A percentile compares a stretch with the other conserved stretches of the same genome.
Conservation (phyloP, 768 basidiomycete species). For the Boletus insuetus region DNA sequence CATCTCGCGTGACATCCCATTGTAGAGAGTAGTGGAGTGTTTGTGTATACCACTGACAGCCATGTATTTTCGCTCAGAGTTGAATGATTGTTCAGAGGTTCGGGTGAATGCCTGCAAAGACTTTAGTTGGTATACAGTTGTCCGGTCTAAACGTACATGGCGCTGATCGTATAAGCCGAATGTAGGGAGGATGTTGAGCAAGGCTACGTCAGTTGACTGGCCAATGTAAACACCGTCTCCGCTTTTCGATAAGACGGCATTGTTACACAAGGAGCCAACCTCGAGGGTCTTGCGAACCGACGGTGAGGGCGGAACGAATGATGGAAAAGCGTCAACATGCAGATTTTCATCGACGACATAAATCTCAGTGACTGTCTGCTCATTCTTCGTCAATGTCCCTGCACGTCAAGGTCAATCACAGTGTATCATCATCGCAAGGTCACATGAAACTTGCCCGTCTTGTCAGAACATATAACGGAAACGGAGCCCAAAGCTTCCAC, state of each 20-base stretch:
- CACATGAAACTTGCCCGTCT: conserved; percentile 62
- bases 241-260: conserved; percentile 61
- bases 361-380: conserved; percentile 88
- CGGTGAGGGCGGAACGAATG: conserved; percentile 49
- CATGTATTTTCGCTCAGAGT: conserved; percentile 93
- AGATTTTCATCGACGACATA: conserved; percentile 85
- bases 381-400: conserved; percentile 93
- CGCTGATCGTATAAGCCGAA: conserved; percentile 72
- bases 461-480: conserved; percentile 97
- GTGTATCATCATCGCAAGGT: neutral
- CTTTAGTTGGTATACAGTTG: conserved; percentile 2
- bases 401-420: conserved; percentile 1
- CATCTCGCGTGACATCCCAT: conserved; percentile 55
- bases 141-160: conserved; percentile 43
- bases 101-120: conserved; percentile 59
- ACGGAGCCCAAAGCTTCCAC: conserved; percentile 93
- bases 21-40: conserved; percentile 27
- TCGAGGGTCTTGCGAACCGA: conserved; percentile 75
- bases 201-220: conserved; percentile 90
- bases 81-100: conserved; percentile 83
- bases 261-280: conserved; percentile 89
- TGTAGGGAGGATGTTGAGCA: conserved; percentile 72
- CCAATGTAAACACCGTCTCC: conserved; percentile 76
- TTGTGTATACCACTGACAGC: conserved; percentile 75
- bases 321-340: conserved; percentile 50